Evolutionary conservation across 176 grass and related monocot species (phyloP).

Genomic region (Musa troglodytarum): DNA sequence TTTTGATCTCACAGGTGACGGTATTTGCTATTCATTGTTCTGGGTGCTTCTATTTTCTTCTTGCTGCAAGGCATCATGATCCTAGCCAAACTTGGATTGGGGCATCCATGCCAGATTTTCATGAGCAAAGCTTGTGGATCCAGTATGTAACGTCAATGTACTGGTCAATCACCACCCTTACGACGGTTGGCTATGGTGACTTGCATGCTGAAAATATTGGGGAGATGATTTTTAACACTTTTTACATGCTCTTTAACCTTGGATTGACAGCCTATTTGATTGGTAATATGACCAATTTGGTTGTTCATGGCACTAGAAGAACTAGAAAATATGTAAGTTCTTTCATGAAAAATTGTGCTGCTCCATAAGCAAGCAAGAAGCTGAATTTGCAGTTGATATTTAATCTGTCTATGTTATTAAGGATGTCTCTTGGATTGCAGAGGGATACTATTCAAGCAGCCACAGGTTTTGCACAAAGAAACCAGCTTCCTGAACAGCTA

Average conservation of each 20-base stretch:
- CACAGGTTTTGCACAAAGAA: slow-evolving; percentile 79
- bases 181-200: slow-evolving; percentile 95
- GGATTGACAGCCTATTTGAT: slow-evolving; percentile 98
- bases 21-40: slow-evolving; percentile 93
- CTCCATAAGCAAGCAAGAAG: slow-evolving; percentile 7
- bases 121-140: slow-evolving; percentile 48
- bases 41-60: slow-evolving; percentile 92
- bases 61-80: slow-evolving; percentile 65
- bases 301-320: slow-evolving; percentile 86
- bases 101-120: slow-evolving; percentile 71
- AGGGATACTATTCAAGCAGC: slow-evolving; percentile 98
- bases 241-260: slow-evolving; percentile 99
- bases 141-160: slow-evolving; percentile 87
- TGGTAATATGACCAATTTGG: slow-evolving; percentile 99
- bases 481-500: slow-evolving; percentile 65
- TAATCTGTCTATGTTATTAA: slow-evolving; percentile 1
- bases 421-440: slow-evolving; percentile 34
- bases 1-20: slow-evolving; percentile 54
- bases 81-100: slow-evolving; percentile 76
- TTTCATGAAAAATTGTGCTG: slow-evolving; percentile 7
- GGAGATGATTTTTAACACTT: slow-evolving; percentile 86
- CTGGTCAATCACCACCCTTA: slow-evolving; percentile 98
- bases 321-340: slow-evolving; percentile 88
- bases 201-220: slow-evolving; percentile 81
- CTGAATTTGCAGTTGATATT: neutral